These are phyloP conservation scores for Agastache rugosa DNA, from an alignment of 257 asterid genomes.

Conservation along the genomic window DNA sequence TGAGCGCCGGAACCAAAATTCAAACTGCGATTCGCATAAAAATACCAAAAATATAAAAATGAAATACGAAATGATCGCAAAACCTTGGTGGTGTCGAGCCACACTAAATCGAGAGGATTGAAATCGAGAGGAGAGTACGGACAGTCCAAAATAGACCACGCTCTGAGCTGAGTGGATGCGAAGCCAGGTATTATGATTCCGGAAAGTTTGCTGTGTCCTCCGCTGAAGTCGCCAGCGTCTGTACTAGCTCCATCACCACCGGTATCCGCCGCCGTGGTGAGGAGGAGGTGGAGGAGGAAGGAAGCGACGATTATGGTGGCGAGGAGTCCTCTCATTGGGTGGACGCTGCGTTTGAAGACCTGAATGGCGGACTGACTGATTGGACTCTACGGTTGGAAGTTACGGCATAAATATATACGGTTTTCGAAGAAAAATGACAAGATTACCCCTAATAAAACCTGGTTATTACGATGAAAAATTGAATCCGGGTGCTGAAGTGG, in stretches of 20 bases:
- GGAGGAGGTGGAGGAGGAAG: slow-evolving; percentile 50
- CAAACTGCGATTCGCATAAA: slow-evolving; percentile 12
- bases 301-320: slow-evolving; percentile 41
- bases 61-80: slow-evolving; percentile 15
- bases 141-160: slow-evolving; percentile 97
- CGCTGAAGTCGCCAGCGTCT: slow-evolving; percentile 51
- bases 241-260: slow-evolving; percentile 47
- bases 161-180: slow-evolving; percentile 96
- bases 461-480: background rate
- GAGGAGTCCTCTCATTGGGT: slow-evolving; percentile 66
- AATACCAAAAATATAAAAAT: background rate
- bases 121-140: slow-evolving; percentile 98
- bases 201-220: slow-evolving; percentile 64
- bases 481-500: background rate
- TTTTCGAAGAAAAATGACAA: slow-evolving; percentile 26
- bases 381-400: slow-evolving; percentile 36
- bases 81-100: slow-evolving; percentile 97
- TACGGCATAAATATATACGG: slow-evolving; percentile 28
- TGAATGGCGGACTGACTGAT: slow-evolving; percentile 37
- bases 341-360: slow-evolving; percentile 39
- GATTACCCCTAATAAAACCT: slow-evolving; percentile 1
- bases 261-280: slow-evolving; percentile 39
- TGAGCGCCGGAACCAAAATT: slow-evolving; percentile 19
- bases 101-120: slow-evolving; percentile 97
- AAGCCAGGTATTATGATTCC: slow-evolving; percentile 97